Base-by-base conservation (phyloP, 2,329 filamentous ascomycete genomes). In the Dothistroma septosporum region DNA sequence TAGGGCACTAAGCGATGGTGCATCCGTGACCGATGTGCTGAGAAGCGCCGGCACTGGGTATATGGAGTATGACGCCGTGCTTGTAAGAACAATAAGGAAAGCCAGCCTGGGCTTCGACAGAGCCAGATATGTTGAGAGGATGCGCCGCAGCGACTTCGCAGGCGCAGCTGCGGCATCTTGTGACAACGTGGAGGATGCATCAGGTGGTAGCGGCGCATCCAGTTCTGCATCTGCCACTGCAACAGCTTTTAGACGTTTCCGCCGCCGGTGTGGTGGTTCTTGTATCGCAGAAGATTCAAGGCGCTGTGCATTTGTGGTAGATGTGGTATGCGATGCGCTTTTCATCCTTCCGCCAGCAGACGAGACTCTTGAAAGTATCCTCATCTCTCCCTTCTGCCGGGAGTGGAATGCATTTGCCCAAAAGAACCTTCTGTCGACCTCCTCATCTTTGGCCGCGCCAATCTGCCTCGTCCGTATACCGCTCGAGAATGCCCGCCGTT, bases 91-190 rank as follows among this genome's bases (percentile, higher is more conserved):
- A 63, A 99, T 89, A 52, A 99, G 86, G 69, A 95, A 89, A 8
- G 91, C 93, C 53, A 99, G 86, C 57, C 93, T 91, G 3, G 94
- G 94, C 75, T 99, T 99, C n/a, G 92, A 89, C 66, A 99, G 87
- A 28, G 94, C 90, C 64, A 99, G 87, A 70, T 91, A 91, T 32
- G 91, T 87, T 22, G 92, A 90, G 65, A 94, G 73, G 58, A 85
- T 83, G 60, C 92, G 90, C 63, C 82, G 81, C 48, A 86, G 67
- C 22, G 85, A 86, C 55, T 80, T 75, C 33, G 79, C 76, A 11
- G 85, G 84, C 58, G 86, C 81, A 22, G 78, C 74, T 12, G 82
- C 81, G 7, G 85, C 85, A 57, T 84, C 74, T 48, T 78, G 79
- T 7, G 85, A 84, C 46, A 88, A 75, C 62, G 80, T 82, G 22